Evolutionary conservation across 2,329 filamentous ascomycete genomes (phyloP).

Genomic region (Cytospora paraplurivora): DNA sequence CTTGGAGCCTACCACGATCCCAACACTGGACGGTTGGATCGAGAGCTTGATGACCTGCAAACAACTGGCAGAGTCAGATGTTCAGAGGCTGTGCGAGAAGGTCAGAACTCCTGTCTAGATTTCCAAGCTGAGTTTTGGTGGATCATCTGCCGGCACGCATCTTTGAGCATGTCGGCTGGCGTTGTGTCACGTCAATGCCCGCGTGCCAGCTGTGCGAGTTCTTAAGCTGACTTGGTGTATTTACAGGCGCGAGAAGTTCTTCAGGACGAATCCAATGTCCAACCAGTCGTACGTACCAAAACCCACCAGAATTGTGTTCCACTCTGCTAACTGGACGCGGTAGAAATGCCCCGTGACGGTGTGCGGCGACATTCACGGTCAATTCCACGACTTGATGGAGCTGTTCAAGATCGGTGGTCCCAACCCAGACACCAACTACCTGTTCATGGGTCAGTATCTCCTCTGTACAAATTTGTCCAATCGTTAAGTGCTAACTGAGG

Average conservation of each 20-base stretch:
- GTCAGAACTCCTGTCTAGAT: conserved; percentile 51
- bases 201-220: conserved; percentile 23
- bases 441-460: conserved; percentile 83
- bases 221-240: conserved; percentile 38
- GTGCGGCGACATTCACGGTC: conserved; percentile 97
- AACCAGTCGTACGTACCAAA: conserved; percentile 78
- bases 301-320: neutral
- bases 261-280: conserved; percentile 97
- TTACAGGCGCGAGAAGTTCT: conserved; percentile 87
- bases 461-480: neutral
- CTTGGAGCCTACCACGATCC: conserved; percentile 82
- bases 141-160: neutral
- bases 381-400: conserved; percentile 99
- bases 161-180: conserved; percentile 1
- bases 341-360: conserved; percentile 99
- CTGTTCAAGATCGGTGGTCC: conserved; percentile 98
- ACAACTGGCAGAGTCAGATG: conserved; percentile 91
- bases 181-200: conserved; percentile 4
- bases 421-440: conserved; percentile 98
- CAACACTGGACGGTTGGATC: conserved; percentile 96
- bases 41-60: conserved; percentile 98
- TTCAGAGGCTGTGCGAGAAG: conserved; percentile 97
- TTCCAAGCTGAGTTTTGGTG: neutral
- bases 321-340: conserved; percentile 36
- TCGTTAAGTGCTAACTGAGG: conserved; percentile 18